Percentiles rank a stretch among this genome's conserved stretches.
These are phyloP conservation scores for Epichloe sp. DNA, from an alignment of 2,329 filamentous ascomycete species.

Conservation along the genomic window DNA sequence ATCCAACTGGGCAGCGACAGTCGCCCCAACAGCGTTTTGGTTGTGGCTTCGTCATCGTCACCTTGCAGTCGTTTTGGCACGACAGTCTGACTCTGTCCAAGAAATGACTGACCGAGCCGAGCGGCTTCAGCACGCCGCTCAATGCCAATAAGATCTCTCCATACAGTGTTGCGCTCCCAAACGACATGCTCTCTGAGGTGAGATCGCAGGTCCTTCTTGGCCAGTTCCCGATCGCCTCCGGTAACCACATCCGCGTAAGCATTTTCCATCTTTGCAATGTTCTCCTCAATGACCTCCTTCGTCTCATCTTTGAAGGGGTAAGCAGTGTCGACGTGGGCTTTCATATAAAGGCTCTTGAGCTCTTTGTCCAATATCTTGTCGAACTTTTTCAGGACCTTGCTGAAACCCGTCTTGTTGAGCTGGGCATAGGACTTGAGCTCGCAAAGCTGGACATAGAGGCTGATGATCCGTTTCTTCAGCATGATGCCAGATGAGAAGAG, in stretches of 20 bases:
- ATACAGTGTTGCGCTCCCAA: slow-evolving; percentile 97
- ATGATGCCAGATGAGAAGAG: slow-evolving; percentile 59
- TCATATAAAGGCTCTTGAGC: slow-evolving; percentile 66
- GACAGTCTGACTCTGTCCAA: slow-evolving; percentile 60
- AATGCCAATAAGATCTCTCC: slow-evolving; percentile 97
- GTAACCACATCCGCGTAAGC: slow-evolving; percentile 75
- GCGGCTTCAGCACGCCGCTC: slow-evolving; percentile 91
- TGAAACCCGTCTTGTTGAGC: slow-evolving; percentile 91
- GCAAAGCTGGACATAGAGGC: slow-evolving; percentile 81
- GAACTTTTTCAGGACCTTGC: slow-evolving; percentile 95
- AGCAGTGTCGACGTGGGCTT: slow-evolving; percentile 57
- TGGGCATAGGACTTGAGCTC: slow-evolving; percentile 94
- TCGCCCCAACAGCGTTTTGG: slow-evolving; percentile 63
- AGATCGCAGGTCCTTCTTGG: slow-evolving; percentile 74
- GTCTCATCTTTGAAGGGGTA: slow-evolving; percentile 71
- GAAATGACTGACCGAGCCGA: slow-evolving; percentile 72
- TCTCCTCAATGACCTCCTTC: slow-evolving; percentile 54
- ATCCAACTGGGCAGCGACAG: slow-evolving; percentile 71
- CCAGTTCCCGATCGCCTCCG: slow-evolving; percentile 60
- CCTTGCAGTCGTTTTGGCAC: slow-evolving; percentile 65
- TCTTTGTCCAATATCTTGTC: slow-evolving; percentile 87
- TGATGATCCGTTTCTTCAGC: slow-evolving; percentile 81
- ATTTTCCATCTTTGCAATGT: slow-evolving; percentile 62
- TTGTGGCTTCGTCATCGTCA: slow-evolving; percentile 54
- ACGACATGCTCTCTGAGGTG: slow-evolving; percentile 94